phyloP scores from a whole-genome alignment of 495 filamentous ascomycete genomes.

The Letharia lupina region DNA sequence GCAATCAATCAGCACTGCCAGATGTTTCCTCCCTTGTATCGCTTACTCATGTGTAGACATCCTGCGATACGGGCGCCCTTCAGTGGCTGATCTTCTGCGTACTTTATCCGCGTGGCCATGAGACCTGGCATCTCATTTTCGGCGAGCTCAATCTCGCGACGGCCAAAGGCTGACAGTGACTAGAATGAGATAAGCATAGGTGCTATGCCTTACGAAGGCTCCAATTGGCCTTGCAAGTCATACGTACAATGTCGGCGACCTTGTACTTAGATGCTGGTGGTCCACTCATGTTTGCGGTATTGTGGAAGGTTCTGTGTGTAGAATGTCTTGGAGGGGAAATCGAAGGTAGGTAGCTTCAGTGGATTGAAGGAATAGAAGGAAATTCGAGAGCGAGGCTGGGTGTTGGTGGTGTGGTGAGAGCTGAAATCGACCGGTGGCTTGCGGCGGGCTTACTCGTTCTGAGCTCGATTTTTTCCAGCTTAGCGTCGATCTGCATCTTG shows the following conservation, averaged over 20 bases:
- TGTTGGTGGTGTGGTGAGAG: not conserved
- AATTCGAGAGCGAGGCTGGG: not conserved
- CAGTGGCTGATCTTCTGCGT: slow-evolving; percentile 86
- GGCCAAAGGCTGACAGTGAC: slow-evolving; percentile 93
- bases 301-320: not conserved
- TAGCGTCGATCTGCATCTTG: not conserved
- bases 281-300: slow-evolving; percentile 44
- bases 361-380: not conserved
- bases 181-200: slow-evolving; percentile 30
- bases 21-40: not conserved
- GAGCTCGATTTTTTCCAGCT: not conserved
- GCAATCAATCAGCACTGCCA: slow-evolving; percentile 13
- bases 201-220: slow-evolving; percentile 5
- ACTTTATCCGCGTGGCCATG: slow-evolving; percentile 89
- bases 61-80: slow-evolving; percentile 88
- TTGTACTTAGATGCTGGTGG: slow-evolving; percentile 91
- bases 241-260: slow-evolving; percentile 86
- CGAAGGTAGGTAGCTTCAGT: not conserved
- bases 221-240: not conserved
- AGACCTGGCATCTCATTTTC: slow-evolving; percentile 99
- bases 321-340: not conserved
- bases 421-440: not conserved
- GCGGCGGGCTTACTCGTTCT: not conserved
- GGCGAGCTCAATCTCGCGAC: slow-evolving; percentile 96
- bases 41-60: slow-evolving; percentile 94